Percentiles rank a stretch among this genome's conserved stretches.
phyloP scores from a whole-genome alignment of 2,329 filamentous ascomycete genomes.

The Fusarium sp. region DNA sequence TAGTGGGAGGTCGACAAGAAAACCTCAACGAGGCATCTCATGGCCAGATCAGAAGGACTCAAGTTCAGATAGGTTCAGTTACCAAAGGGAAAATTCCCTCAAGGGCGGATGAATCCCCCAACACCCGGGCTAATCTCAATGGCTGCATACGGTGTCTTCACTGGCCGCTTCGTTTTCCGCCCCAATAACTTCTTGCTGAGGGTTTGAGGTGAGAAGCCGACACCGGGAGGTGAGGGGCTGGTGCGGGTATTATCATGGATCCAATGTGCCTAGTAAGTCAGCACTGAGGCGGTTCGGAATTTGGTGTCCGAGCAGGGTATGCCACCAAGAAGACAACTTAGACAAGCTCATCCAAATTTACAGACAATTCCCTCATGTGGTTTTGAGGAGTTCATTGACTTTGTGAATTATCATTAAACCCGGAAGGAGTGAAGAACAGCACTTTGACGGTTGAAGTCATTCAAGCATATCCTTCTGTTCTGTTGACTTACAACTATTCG shows the following conservation, averaged over 20 bases:
- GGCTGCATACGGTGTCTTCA: constrained; percentile 11
- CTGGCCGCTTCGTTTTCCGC: constrained; percentile 37
- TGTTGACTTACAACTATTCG: not conserved
- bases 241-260: constrained; percentile 36
- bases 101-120: constrained; percentile 19
- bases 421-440: not conserved
- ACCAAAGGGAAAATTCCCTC: constrained; percentile 43
- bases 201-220: constrained; percentile 41
- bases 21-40: constrained; percentile 1
- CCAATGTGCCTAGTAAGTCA: not conserved
- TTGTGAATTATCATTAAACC: not conserved
- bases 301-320: constrained; percentile 39
- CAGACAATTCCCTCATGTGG: not conserved
- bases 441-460: not conserved
- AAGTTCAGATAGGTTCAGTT: not conserved
- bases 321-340: not conserved
- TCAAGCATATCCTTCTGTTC: not conserved
- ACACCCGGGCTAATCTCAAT: constrained; percentile 26
- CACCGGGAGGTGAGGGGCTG: constrained; percentile 46
- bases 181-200: constrained; percentile 44
- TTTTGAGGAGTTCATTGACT: not conserved
- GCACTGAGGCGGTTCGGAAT: constrained; percentile 36
- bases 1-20: constrained; percentile 23
- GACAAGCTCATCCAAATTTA: constrained; percentile 3
- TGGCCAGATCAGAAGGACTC: constrained; percentile 4